Conservation (phyloP, 257 asterid species). For the Perilla frutescens region DNA sequence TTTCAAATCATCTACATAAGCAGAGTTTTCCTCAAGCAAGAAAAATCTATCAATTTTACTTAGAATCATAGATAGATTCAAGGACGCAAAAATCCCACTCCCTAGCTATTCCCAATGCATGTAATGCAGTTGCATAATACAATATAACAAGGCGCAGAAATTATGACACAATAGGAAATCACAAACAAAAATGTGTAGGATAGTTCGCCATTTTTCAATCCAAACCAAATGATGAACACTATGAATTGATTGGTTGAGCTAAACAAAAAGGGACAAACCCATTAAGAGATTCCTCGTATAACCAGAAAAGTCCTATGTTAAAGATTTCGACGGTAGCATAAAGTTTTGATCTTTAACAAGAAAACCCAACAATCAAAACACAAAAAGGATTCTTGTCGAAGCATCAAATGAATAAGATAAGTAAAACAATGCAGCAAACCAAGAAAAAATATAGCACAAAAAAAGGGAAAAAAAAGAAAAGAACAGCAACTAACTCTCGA, state of each 20-base stretch:
- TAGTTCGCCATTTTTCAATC: not conserved
- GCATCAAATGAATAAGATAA: not conserved
- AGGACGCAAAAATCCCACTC: not conserved
- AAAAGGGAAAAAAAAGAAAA: too few species aligned
- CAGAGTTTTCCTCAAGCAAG: not conserved
- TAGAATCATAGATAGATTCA: not conserved
- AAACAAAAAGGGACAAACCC: not conserved
- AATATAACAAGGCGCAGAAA: not conserved
- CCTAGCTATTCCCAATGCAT: not conserved
- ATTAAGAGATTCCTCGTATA: not conserved
- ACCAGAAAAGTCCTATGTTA: not conserved
- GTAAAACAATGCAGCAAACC: not conserved
- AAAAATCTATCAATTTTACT: not conserved
- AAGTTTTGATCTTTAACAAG: not conserved
- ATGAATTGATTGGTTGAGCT: not conserved
- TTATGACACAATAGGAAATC: not conserved
- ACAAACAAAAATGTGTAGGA: not conserved
- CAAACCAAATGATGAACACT: not conserved
- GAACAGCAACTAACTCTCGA: constrained; percentile 16
- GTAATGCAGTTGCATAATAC: not conserved
- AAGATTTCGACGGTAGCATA: not conserved
- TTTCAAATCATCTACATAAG: not conserved
- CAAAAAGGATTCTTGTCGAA: not conserved
- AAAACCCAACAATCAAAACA: not conserved
- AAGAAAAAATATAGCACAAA: not conserved